Percentiles rank a stretch among this genome's conserved stretches.
phyloP scores from a whole-genome alignment of 495 filamentous ascomycete species.

The Hypoxylon fuscum region DNA sequence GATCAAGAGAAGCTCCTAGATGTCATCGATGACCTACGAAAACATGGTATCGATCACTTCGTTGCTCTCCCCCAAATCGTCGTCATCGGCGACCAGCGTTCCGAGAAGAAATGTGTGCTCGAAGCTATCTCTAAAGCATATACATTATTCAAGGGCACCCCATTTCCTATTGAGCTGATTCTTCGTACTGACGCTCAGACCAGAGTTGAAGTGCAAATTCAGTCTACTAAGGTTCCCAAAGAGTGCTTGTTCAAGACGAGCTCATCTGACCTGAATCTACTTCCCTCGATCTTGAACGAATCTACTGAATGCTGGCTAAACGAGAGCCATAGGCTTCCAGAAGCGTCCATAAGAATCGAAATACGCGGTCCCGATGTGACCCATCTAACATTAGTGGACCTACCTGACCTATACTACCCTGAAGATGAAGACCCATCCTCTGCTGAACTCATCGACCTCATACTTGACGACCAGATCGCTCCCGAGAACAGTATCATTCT shows the following conservation, averaged over 20 bases:
- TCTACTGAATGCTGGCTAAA: constrained; percentile 50
- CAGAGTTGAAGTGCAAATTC: constrained; percentile 38
- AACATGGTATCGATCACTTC: constrained; percentile 58
- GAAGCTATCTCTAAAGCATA: constrained; percentile 76
- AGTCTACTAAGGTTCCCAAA: constrained; percentile 40
- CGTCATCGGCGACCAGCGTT: constrained; percentile 77
- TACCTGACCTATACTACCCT: constrained; percentile 68
- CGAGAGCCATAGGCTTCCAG: no score
- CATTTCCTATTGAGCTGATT: constrained; percentile 71
- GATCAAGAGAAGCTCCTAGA: constrained; percentile 54
- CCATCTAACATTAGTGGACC: constrained; percentile 73
- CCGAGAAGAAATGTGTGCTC: constrained; percentile 78
- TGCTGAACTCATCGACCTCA: constrained; percentile 57
- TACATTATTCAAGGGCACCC: constrained; percentile 73
- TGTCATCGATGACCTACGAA: constrained; percentile 59
- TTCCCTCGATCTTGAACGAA: constrained; percentile 57
- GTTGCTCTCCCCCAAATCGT: constrained; percentile 73
- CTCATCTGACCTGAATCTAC: constrained; percentile 43
- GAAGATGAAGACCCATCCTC: constrained; percentile 53
- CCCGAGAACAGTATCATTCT: constrained; percentile 65
- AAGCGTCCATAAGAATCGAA: constrained; percentile 71
- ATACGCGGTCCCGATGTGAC: constrained; percentile 66
- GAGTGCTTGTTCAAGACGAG: constrained; percentile 43
- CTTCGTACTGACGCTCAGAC: constrained; percentile 51
- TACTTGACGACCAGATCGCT: constrained; percentile 68